Evolutionary conservation across 2,329 filamentous ascomycete genomes (phyloP).

Genomic region (Colletotrichum navitas): DNA sequence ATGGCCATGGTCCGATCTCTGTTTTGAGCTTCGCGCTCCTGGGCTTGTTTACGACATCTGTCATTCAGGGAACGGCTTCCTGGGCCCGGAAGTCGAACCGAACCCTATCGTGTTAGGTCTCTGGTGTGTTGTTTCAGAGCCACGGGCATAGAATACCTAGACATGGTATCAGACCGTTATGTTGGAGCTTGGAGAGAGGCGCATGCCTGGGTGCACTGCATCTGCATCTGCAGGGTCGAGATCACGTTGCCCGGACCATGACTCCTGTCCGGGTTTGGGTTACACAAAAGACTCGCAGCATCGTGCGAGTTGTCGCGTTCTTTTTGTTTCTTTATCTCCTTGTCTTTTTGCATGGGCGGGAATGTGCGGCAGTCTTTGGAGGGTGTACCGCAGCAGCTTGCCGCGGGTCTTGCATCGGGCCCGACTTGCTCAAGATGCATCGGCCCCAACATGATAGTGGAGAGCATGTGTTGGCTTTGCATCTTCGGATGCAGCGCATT

Average conservation of each 20-base stretch:
- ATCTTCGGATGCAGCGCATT: slow-evolving; percentile 22
- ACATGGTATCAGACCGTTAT: slow-evolving; percentile 25
- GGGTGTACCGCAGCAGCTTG: slow-evolving; percentile 20
- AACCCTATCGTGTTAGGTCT: slow-evolving; percentile 1
- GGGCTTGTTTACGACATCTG: slow-evolving; percentile 11
- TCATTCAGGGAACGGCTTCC: slow-evolving; percentile 14
- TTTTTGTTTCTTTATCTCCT: not conserved
- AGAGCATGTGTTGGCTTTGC: slow-evolving; percentile 34
- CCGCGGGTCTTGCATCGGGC: slow-evolving; percentile 39
- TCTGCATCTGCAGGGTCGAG: not conserved
- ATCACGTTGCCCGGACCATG: slow-evolving; percentile 15
- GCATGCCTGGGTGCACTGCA: slow-evolving; percentile 16
- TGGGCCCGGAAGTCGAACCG: slow-evolving; percentile 8
- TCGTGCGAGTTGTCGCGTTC: not conserved
- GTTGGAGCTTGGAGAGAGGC: slow-evolving; percentile 18
- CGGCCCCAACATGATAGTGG: slow-evolving; percentile 21
- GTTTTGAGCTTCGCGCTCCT: slow-evolving; percentile 6
- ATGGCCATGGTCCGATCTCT: slow-evolving; percentile 8
- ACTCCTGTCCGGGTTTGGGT: slow-evolving; percentile 32
- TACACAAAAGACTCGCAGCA: slow-evolving; percentile 20
- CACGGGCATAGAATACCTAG: slow-evolving; percentile 10
- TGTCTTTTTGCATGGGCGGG: not conserved
- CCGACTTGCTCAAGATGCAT: slow-evolving; percentile 27
- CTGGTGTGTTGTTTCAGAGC: slow-evolving; percentile 19
- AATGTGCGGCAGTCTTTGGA: slow-evolving; percentile 1